Base-by-base conservation (phyloP, 148 eudicot species). In the Fagopyrum homotropicum region DNA sequence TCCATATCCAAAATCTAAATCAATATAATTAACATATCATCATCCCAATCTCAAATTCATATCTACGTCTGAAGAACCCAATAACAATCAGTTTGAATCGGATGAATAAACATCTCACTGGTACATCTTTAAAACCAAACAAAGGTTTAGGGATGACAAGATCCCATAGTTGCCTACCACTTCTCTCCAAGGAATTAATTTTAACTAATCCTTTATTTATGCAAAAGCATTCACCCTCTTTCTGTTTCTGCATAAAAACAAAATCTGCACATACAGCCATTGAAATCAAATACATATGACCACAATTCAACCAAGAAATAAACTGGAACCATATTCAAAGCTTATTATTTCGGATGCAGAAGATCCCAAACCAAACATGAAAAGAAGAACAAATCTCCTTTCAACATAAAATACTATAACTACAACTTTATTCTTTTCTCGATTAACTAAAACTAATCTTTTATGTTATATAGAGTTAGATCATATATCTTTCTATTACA, bases 51-150 rank as follows among this genome's bases (percentile, higher is more conserved):
- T 22, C 68, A 61, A 29, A 26, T 4, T 26, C 30, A 9, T 29
- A 61, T 29, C 43, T 9, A 29, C 30, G 68, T 61, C 68, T 61
- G 43, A 61, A 61, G 68, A 61, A 61, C 19, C 68, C 68, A 40
- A 61, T 29, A 29, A 26, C 15, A 11, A 29, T 61, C 68, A 43
- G 68, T 7, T 22, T 54, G 16, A 29, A 61, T 61, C 40, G 68
- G 30, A 61, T 61, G 43, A 7, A 61, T 61, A 61, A 7, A 61
- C 22, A 22, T 7, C 9, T 61, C 14, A 61, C 14, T 26, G 43
- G 68, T 61, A 26, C 30, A 19, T 19, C 11, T 57, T 57, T 17
- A 57, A 57, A 57, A 17, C 30, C 64, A 57, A 57, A 57, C 30
- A 19, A 57, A 19, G 59, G 64, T 19, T 57, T 26, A 19, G 29